Percentiles rank a stretch among this genome's conserved stretches.
Conservation (phyloP, 2,329 filamentous ascomycete species). For the Cyclaneusma minus region DNA sequence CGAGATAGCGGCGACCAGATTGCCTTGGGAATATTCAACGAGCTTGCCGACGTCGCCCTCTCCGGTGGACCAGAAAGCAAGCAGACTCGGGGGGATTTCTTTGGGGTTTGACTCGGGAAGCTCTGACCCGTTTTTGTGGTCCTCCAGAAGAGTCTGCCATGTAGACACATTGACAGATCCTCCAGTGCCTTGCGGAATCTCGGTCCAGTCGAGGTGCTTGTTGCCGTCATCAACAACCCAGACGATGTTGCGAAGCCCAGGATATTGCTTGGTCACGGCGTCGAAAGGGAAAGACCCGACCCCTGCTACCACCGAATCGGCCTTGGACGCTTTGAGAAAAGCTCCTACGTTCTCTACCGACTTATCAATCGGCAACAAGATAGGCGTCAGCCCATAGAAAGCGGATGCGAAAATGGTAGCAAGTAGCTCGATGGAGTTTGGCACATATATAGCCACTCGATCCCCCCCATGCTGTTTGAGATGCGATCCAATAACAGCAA, state of each 20-base stretch:
- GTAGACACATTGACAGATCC: slow-evolving; percentile 68
- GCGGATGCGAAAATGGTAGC: slow-evolving; percentile 71
- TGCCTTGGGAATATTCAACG: slow-evolving; percentile 66
- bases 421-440: slow-evolving; percentile 84
- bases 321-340: slow-evolving; percentile 57
- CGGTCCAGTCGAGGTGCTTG: slow-evolving; percentile 89
- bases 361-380: slow-evolving; percentile 73
- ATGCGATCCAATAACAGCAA: slow-evolving; percentile 72
- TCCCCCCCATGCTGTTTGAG: slow-evolving; percentile 55
- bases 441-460: slow-evolving; percentile 77
- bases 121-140: slow-evolving; percentile 45
- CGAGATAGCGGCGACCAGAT: slow-evolving; percentile 76
- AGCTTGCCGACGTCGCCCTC: slow-evolving; percentile 45
- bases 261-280: slow-evolving; percentile 50
- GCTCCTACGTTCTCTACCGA: slow-evolving; percentile 51
- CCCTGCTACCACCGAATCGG: slow-evolving; percentile 69
- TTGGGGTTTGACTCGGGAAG: slow-evolving; percentile 48
- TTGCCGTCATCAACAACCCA: slow-evolving; percentile 91
- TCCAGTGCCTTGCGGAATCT: slow-evolving; percentile 63
- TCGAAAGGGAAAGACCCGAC: slow-evolving; percentile 80
- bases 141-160: slow-evolving; percentile 79
- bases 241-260: slow-evolving; percentile 60
- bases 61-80: slow-evolving; percentile 51
- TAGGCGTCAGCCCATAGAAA: slow-evolving; percentile 68
- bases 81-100: slow-evolving; percentile 34